A percentile compares a stretch with the other conserved stretches of the same genome.
These are phyloP conservation scores for Pelargonium nanum DNA, from an alignment of 345 rosid species.

Conservation along the genomic window DNA sequence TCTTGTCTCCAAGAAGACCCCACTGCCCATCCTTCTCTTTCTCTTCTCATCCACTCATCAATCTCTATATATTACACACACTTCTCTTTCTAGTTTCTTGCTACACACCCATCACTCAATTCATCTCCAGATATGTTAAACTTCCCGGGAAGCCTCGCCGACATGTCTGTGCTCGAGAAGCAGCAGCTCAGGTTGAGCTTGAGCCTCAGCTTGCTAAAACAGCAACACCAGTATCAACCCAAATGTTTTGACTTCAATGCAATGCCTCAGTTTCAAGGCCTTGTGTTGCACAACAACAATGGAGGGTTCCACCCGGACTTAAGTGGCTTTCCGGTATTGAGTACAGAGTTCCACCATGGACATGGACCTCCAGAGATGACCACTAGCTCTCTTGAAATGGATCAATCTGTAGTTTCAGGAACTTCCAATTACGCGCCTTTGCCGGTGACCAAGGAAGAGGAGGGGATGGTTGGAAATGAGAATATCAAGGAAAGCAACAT, in stretches of 20 bases:
- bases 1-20: neutral
- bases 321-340: neutral
- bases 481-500: slow-evolving; percentile 1
- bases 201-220: too few relatives aligned
- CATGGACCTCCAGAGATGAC: neutral
- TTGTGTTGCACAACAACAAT: too few relatives aligned
- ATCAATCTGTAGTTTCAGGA: slow-evolving; percentile 21
- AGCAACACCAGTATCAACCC: neutral
- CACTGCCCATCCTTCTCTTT: neutral
- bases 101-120: too few relatives aligned
- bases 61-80: neutral
- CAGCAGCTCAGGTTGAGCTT: neutral
- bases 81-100: neutral
- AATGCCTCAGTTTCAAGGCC: too few relatives aligned
- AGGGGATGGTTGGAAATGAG: slow-evolving; percentile 9
- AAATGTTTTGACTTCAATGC: too few relatives aligned
- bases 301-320: neutral
- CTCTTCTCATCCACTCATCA: neutral
- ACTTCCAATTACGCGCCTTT: slow-evolving; percentile 30
- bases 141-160: neutral
- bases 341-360: neutral
- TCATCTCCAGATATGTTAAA: neutral
- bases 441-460: slow-evolving; percentile 10
- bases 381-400: slow-evolving; percentile 10
- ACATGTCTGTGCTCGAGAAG: neutral